These are phyloP conservation scores for Coffea eugenioides DNA, from an alignment of 257 asterid species.

Conservation along the genomic window DNA sequence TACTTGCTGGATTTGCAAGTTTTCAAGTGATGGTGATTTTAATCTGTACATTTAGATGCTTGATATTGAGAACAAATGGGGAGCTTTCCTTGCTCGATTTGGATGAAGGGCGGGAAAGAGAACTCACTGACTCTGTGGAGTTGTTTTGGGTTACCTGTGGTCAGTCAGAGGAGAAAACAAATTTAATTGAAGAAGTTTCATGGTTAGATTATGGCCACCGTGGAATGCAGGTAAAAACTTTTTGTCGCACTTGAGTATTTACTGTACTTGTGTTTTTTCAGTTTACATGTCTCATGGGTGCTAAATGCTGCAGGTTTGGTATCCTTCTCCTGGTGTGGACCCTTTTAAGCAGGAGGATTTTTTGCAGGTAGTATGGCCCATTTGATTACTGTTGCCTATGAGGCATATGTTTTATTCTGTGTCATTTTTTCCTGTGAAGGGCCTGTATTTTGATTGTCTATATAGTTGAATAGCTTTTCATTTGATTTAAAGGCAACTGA, in stretches of 20 bases:
- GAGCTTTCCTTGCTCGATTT: constrained; percentile 97
- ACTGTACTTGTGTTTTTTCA: constrained; percentile 11
- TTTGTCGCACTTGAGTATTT: constrained; percentile 22
- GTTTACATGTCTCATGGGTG: constrained; percentile 44
- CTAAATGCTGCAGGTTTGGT: constrained; percentile 88
- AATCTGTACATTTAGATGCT: constrained; percentile 56
- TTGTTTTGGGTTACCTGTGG: constrained; percentile 99
- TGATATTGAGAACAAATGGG: constrained; percentile 87
- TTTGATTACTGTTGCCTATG: neutral
- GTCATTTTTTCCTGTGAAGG: neutral
- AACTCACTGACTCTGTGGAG: constrained; percentile 92
- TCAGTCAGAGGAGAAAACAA: constrained; percentile 85
- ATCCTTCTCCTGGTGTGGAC: constrained; percentile 92
- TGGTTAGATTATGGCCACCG: constrained; percentile 99
- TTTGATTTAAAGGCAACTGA: neutral
- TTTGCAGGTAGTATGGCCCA: constrained; percentile 64
- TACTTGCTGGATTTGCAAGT: constrained; percentile 15
- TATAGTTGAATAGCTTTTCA: neutral
- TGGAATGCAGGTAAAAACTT: constrained; percentile 94
- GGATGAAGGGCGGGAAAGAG: constrained; percentile 98
- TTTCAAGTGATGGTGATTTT: constrained; percentile 24
- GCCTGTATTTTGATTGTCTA: neutral
- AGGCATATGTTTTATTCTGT: neutral
- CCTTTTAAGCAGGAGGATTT: constrained; percentile 97
- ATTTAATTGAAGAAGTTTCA: constrained; percentile 96